A percentile compares a stretch with the other conserved stretches of the same genome.
Evolutionary conservation across 2,329 filamentous ascomycete genomes (phyloP).

Genomic region (Colletotrichum agaves): DNA sequence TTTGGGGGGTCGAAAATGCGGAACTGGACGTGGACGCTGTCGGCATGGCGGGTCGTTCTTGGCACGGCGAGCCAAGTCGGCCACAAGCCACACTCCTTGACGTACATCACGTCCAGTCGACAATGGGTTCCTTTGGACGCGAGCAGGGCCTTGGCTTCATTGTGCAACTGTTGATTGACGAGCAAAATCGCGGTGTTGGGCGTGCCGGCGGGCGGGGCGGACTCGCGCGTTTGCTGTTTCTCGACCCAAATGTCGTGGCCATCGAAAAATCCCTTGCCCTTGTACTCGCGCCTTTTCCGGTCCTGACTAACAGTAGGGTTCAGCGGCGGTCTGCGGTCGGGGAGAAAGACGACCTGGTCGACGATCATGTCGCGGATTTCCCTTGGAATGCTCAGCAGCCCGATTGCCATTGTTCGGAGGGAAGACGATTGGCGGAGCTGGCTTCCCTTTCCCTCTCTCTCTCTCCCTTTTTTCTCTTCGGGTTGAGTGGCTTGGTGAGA

Average conservation of each 20-base stretch:
- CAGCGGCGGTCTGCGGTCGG: conserved; percentile 27
- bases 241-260: conserved; percentile 39
- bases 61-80: conserved; percentile 39
- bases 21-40: conserved; percentile 36
- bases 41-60: conserved; percentile 31
- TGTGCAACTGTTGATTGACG: conserved; percentile 38
- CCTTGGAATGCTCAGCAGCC: conserved; percentile 35
- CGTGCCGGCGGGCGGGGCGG: conserved; percentile 26
- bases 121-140: conserved; percentile 30
- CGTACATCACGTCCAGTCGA: conserved; percentile 39
- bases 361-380: conserved; percentile 38
- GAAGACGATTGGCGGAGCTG: neutral
- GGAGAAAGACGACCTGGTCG: conserved; percentile 32
- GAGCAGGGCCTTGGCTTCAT: conserved; percentile 33
- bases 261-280: conserved; percentile 35
- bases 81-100: conserved; percentile 40
- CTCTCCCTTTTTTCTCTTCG: neutral
- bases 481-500: conserved; percentile 4
- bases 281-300: conserved; percentile 37
- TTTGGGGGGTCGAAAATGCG: conserved; percentile 38
- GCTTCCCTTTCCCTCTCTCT: neutral
- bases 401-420: conserved; percentile 28
- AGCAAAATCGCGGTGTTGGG: conserved; percentile 35
- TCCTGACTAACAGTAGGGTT: conserved; percentile 32
- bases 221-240: neutral